phyloP scores from a whole-genome alignment of 2,329 filamentous ascomycete species.

The Didymella glomerata region DNA sequence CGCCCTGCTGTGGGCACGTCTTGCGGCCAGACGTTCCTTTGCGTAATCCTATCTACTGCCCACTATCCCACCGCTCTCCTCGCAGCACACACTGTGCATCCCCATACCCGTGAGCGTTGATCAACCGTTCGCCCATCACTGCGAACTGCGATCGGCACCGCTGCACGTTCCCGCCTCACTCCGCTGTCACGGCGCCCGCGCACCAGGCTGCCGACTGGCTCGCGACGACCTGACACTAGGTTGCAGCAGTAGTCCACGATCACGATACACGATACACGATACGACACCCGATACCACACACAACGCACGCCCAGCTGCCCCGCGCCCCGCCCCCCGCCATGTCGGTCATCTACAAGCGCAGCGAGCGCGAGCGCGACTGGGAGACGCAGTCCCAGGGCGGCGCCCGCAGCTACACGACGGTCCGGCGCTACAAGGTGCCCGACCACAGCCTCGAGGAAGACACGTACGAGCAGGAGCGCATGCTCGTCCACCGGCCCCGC shows the following conservation, averaged over 20 bases:
- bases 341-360: constrained; percentile 56
- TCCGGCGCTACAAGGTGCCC: constrained; percentile 68
- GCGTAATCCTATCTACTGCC: constrained; percentile 15
- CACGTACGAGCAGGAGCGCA: constrained; percentile 56
- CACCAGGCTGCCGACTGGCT: constrained; percentile 24
- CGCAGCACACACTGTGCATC: constrained; percentile 18
- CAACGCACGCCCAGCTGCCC: constrained; percentile 2
- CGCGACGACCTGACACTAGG: constrained; percentile 21
- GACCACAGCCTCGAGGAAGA: constrained; percentile 55
- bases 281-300: no score
- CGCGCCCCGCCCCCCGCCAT: constrained; percentile 39
- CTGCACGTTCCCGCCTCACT: constrained; percentile 30
- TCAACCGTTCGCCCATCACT: constrained; percentile 29
- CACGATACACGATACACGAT: neutral
- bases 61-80: constrained; percentile 3
- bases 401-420: constrained; percentile 60
- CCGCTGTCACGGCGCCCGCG: constrained; percentile 16
- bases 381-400: constrained; percentile 49
- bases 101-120: constrained; percentile 20
- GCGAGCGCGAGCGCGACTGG: constrained; percentile 57
- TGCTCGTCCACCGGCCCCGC: constrained; percentile 56
- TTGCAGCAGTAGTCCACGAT: neutral
- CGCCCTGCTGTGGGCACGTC: constrained; percentile 8
- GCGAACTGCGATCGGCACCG: constrained; percentile 31
- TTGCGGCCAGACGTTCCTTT: constrained; percentile 15